A percentile compares a stretch with the other conserved stretches of the same genome.
phyloP scores from a whole-genome alignment of 176 grass and related monocot species.

The Bonia amplexicaulis region DNA sequence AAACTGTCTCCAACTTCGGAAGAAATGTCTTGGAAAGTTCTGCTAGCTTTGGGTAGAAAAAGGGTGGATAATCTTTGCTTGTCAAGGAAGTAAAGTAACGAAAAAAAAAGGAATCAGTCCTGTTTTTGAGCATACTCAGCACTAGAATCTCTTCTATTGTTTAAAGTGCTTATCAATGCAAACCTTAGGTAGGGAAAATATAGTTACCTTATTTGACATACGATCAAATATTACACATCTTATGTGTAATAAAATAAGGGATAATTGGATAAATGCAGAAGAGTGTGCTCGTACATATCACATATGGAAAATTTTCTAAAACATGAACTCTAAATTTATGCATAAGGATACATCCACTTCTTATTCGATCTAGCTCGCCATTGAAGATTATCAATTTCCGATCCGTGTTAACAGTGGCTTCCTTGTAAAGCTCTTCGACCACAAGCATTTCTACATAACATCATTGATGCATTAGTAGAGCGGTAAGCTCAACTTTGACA shows the following conservation, averaged over 20 bases:
- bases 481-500: slow-evolving; percentile 1
- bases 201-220: background rate
- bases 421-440: slow-evolving; percentile 94
- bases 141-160: background rate
- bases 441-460: slow-evolving; percentile 79
- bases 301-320: background rate
- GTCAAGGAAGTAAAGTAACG: slow-evolving; percentile 39
- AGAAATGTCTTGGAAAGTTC: slow-evolving; percentile 76
- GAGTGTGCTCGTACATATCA: background rate
- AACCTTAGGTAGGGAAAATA: background rate
- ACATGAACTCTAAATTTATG: background rate
- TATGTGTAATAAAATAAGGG: background rate
- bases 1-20: slow-evolving; percentile 88
- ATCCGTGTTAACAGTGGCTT: slow-evolving; percentile 59
- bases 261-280: background rate
- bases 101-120: background rate
- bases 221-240: background rate
- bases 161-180: background rate
- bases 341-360: slow-evolving; percentile 96
- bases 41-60: slow-evolving; percentile 93
- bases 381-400: slow-evolving; percentile 92
- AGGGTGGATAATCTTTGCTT: slow-evolving; percentile 81
- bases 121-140: background rate
- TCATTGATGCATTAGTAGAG: slow-evolving; percentile 8
- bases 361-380: slow-evolving; percentile 92